Base-by-base conservation (phyloP, 208 protist genomes). In the Entamoeba histolytica region DNA sequence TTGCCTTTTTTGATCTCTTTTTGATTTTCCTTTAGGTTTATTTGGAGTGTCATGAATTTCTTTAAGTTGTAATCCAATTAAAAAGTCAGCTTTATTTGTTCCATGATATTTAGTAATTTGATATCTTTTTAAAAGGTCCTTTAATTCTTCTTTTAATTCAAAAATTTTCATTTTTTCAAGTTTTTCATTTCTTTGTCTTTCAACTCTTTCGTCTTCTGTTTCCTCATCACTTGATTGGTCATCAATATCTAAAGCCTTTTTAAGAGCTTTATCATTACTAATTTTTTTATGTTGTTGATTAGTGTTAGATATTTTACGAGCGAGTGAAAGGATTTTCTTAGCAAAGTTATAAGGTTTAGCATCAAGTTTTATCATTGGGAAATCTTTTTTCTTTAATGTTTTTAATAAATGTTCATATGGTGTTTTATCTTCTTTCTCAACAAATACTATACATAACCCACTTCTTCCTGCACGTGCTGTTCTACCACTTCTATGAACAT, bases 391-490 rank as follows among this genome's bases (percentile, higher is more conserved):
- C 31, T 92, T 50, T 1, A 92, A 50, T 3, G 15, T 50, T 47
- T 92, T 31, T n/a, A 92, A n/a, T 15, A 92, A 35, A 19, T 92
- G 10, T 4, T 31, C 15, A 92, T 92, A 92, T 51, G 15, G 15
- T 17, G 14, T 8, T 92, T 23, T 31, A 23, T 92, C 91, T 50
- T 92, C 49, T 50, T 92, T 50, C 7, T 31, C 91, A 92, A 92
- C 91, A 49, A 92, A 92, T 10, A 50, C 23, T 35, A 92, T 49
- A 35, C 39, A 47, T 47, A 49, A 12, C 3, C 99, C 99, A 12
- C 93, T 95, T 49, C 98, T 96, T 23, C 98, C 99, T n/a, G 98
- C 98, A 95, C 99, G 97, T 4, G 98, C 99, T 7, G 98, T 98
- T 95, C 99, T 96, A 91, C 99, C 99, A 28, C 98, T 98, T 91